A percentile compares a stretch with the other conserved stretches of the same genome.
phyloP scores from a whole-genome alignment of 2,329 filamentous ascomycete species.

The Colletotrichum kahawae region DNA sequence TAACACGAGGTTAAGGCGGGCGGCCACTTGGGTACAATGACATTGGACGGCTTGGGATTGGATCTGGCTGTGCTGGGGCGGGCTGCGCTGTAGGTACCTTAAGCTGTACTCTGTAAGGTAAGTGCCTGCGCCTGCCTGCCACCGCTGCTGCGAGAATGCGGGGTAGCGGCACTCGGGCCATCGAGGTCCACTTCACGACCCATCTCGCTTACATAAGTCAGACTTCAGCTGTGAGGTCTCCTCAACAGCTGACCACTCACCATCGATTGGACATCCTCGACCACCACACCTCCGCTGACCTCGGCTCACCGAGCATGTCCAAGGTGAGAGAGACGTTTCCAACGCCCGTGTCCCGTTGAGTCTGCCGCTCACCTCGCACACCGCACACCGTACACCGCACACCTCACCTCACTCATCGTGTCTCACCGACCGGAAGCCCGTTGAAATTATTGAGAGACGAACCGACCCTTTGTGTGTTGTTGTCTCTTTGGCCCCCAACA shows the following conservation, averaged over 20 bases:
- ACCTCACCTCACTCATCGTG: not conserved
- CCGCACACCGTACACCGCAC: not conserved
- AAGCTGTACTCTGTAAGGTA: not conserved
- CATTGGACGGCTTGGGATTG: not conserved
- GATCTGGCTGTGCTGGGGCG: not conserved
- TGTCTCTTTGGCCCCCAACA: not conserved
- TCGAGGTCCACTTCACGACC: not conserved
- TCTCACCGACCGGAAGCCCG: constrained; percentile 6
- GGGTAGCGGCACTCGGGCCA: not conserved
- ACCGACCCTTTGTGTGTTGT: not conserved
- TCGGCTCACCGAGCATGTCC: not conserved
- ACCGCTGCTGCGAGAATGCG: constrained; percentile 5
- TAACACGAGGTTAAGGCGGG: not conserved
- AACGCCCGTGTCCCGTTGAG: not conserved
- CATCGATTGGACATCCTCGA: not conserved
- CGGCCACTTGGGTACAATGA: not conserved
- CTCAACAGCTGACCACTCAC: not conserved
- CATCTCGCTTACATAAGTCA: not conserved
- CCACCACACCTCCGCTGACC: not conserved
- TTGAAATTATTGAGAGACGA: constrained; percentile 3
- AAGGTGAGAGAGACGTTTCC: not conserved
- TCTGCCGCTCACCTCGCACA: not conserved
- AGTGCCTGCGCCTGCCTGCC: not conserved
- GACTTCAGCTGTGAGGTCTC: no score
- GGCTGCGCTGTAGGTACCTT: not conserved